Evolutionary conservation across 2,329 filamentous ascomycete genomes (phyloP).

Genomic region (Delphinella strobiligena): DNA sequence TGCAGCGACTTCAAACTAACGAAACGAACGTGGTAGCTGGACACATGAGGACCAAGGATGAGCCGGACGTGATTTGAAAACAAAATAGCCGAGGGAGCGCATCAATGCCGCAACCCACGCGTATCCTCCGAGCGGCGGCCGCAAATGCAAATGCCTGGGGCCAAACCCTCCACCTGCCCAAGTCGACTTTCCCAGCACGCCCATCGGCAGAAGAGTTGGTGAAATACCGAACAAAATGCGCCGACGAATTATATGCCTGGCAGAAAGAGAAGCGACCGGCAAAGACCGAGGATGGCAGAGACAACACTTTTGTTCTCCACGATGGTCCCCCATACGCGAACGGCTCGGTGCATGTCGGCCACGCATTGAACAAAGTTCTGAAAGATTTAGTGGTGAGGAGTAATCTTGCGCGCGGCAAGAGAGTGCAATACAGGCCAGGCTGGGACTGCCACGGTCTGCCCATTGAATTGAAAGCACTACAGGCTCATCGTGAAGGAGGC

Average conservation of each 20-base stretch:
- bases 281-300: constrained; percentile 28
- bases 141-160: constrained; percentile 21
- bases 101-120: constrained; percentile 8
- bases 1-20: background rate
- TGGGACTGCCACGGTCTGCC: constrained; percentile 98
- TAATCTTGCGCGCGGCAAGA: constrained; percentile 64
- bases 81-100: background rate
- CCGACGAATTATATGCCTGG: constrained; percentile 84
- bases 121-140: constrained; percentile 6
- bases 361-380: constrained; percentile 91
- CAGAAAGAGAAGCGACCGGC: constrained; percentile 42
- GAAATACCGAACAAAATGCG: constrained; percentile 60
- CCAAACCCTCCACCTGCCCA: constrained; percentile 35
- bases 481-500: constrained; percentile 30
- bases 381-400: constrained; percentile 87
- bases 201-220: constrained; percentile 30
- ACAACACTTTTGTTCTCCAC: constrained; percentile 65
- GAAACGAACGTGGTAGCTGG: background rate
- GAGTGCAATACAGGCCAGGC: constrained; percentile 73
- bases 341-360: constrained; percentile 78
- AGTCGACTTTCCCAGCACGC: constrained; percentile 37
- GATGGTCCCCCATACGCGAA: constrained; percentile 98
- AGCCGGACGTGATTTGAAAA: background rate
- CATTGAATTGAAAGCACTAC: constrained; percentile 90
- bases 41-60: background rate